Evolutionary conservation across 257 asterid genomes (phyloP), one percentile per base, ranked within the genome.

Genomic region (Ophiorrhiza pumila): DNA sequence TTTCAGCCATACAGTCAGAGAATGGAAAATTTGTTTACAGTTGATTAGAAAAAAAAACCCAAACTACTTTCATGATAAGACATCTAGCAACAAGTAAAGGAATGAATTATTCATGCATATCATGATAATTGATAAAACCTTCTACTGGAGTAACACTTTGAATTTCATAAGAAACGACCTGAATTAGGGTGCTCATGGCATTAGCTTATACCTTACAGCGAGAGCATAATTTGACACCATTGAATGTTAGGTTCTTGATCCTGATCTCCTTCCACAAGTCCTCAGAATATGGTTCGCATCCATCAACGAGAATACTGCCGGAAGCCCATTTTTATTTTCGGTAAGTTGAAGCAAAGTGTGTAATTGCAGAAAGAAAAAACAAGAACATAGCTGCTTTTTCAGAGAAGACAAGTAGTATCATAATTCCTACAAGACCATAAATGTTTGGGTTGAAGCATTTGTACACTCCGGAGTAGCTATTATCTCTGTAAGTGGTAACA

Each of bases 221-320:
- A 55, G 86, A 53, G 78, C 95, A 90, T 63, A 88, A 81, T 67
- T 90, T 88, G 65, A 81, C 91, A 65, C 95, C 95, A 46, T 80
- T 70, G 73, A 90, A 90, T 0, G 84, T 84, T 15, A 84, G 65
- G 32, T 79, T 74, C 23, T 78, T 79, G 67, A 90, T 83, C 80
- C 32, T 77, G 71, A 88, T 78, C 80, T 88, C 88, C 17, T 79
- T 78, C 95, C 95, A 88, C 56, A 84, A 22, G 74, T 90, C 95
- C 71, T 88, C 95, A 0, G 80, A 71, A 74, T 82, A 90, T 42
- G 96, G 83, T 68, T 83, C 83, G 25, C 95, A 90, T 73, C 96
- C 95, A 77, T 87, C 90, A 31, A 90, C 89, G 22, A 88, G 66
- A 65, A 90, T 81, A 75, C 95, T 90, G 81, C 78, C 63, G 25